phyloP scores from a whole-genome alignment of 345 rosid genomes.

The Acer negundo region DNA sequence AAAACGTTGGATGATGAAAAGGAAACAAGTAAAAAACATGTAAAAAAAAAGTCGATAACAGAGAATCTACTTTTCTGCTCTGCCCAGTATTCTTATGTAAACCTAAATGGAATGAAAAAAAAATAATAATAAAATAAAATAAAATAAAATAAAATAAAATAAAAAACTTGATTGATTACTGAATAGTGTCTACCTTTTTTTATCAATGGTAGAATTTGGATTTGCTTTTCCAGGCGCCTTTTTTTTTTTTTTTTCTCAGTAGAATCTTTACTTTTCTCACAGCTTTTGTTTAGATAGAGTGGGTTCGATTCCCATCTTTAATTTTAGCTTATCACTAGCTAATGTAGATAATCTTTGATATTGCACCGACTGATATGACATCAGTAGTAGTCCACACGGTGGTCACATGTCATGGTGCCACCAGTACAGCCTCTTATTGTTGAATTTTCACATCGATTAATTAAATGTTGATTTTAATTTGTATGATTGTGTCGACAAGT shows the following conservation, averaged over 20 bases:
- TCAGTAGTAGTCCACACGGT: conserved; percentile 10
- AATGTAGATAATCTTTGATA: background rate
- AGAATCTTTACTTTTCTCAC: background rate
- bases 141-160: too few species aligned
- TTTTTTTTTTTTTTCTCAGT: conserved; percentile 9
- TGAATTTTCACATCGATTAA: too few species aligned
- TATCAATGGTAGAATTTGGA: conserved; percentile 5
- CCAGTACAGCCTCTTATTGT: background rate
- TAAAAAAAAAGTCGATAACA: background rate
- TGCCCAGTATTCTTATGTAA: background rate
- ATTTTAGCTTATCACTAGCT: too few species aligned
- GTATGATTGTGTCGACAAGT: too few species aligned
- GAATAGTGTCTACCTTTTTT: too few species aligned
- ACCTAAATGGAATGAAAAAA: too few species aligned
- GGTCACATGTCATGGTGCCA: conserved; percentile 5
- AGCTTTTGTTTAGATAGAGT: too few species aligned
- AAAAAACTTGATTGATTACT: background rate
- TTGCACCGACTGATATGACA: background rate
- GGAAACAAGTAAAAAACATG: too few species aligned
- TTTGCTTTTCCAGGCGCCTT: background rate
- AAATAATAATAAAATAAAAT: too few species aligned
- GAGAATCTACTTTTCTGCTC: conserved; percentile 21
- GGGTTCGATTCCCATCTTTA: too few species aligned
- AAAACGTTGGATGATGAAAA: background rate
- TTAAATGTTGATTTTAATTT: too few species aligned